These are phyloP conservation scores for Agastache rugosa DNA, from an alignment of 257 asterid genomes.

Conservation along the genomic window DNA sequence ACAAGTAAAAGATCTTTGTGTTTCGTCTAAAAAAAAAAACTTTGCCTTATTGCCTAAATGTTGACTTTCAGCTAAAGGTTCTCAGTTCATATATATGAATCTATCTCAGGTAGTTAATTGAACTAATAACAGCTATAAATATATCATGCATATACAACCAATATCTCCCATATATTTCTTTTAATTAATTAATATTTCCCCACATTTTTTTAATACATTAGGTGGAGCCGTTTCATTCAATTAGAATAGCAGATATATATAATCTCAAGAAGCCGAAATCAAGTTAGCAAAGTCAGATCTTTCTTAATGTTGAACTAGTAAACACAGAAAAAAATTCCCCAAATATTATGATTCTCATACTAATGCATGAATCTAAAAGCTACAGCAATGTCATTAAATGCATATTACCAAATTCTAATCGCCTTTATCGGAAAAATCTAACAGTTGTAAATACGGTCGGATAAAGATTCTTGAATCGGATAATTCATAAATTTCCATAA, in stretches of 20 bases:
- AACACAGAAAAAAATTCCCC: neutral
- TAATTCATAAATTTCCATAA: conserved; percentile 18
- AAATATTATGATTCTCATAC: neutral
- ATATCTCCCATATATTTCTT: neutral
- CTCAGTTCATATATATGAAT: conserved; percentile 17
- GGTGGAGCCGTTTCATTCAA: neutral
- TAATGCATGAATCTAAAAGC: conserved; percentile 2
- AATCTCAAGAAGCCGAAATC: conserved; percentile 12
- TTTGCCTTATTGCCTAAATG: too few species aligned
- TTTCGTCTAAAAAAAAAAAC: too few species aligned
- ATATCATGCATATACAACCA: neutral
- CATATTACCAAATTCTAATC: neutral
- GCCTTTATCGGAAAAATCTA: neutral
- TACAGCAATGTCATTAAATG: conserved; percentile 11
- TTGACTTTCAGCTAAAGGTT: conserved; percentile 10
- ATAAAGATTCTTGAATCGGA: too few species aligned
- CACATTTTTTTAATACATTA: neutral
- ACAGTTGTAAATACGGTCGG: neutral
- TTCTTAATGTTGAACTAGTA: neutral
- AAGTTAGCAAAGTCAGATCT: neutral
- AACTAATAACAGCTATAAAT: neutral
- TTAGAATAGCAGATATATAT: neutral
- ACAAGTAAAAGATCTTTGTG: neutral
- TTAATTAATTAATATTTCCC: neutral
- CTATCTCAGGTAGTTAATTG: neutral